Conservation (phyloP, 192 early-diverging fungal genomes). For the Funneliformis geosporum region DNA sequence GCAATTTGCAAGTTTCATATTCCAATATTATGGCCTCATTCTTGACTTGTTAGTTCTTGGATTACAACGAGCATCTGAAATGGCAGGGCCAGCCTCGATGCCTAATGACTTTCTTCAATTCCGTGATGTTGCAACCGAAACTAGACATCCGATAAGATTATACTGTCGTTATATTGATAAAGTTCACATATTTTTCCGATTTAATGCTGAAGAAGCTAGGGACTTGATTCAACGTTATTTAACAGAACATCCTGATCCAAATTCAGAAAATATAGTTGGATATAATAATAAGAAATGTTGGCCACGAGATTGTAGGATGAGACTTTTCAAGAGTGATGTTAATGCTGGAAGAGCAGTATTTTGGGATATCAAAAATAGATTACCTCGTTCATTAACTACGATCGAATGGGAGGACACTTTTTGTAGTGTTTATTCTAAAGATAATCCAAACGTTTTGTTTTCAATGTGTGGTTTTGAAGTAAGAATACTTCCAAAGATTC, state of each 20-base stretch:
- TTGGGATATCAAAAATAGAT: constrained; percentile 98
- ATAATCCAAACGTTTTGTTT: constrained; percentile 97
- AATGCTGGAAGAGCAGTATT: constrained; percentile 97
- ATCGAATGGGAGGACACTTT: constrained; percentile 99
- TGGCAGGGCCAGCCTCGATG: constrained; percentile 89
- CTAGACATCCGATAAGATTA: constrained; percentile 93
- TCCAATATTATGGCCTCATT: constrained; percentile 98
- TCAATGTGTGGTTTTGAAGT: constrained; percentile 92
- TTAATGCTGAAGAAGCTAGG: constrained; percentile 89
- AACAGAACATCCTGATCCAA: constrained; percentile 98
- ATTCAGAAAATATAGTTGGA: constrained; percentile 97
- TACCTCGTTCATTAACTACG: constrained; percentile 95
- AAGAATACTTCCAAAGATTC: constrained; percentile 91
- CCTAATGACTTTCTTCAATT: constrained; percentile 99
- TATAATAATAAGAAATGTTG: constrained; percentile 99
- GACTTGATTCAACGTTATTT: constrained; percentile 96
- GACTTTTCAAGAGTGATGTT: constrained; percentile 98
- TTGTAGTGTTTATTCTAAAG: constrained; percentile 93
- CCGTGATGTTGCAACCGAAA: constrained; percentile 86
- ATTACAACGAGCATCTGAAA: constrained; percentile 91
- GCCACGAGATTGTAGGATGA: constrained; percentile 99
- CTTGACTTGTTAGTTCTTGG: constrained; percentile 93
- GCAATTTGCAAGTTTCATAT: constrained; percentile 97
- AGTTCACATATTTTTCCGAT: constrained; percentile 92
- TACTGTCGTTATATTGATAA: constrained; percentile 95